Conservation (phyloP, 176 grass and related monocot genomes). For the Microstegium vimineum region DNA sequence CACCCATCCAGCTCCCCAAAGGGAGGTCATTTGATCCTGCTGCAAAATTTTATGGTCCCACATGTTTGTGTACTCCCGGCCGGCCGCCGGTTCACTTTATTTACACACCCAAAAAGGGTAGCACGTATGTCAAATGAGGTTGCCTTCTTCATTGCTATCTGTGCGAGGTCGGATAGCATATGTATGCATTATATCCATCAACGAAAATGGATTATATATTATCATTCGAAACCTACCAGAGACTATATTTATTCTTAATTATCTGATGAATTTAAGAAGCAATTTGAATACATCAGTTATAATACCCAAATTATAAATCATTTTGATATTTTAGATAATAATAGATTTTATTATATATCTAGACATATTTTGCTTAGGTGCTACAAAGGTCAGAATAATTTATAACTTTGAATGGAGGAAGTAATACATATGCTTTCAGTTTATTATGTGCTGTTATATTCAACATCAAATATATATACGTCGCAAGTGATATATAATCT, state of each 20-base stretch:
- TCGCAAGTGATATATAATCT: neutral
- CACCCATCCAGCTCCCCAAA: constrained; percentile 26
- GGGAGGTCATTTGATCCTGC: constrained; percentile 18
- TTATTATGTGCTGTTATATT: too few relatives aligned
- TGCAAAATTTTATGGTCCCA: constrained; percentile 9
- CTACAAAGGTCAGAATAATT: too few relatives aligned
- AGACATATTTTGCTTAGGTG: too few relatives aligned
- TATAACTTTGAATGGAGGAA: too few relatives aligned
- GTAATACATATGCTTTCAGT: too few relatives aligned
- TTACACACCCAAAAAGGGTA: neutral
- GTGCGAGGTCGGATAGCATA: neutral
- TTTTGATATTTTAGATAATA: too few relatives aligned
- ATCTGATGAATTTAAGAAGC: neutral
- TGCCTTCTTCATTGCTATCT: neutral
- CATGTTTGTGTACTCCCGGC: neutral
- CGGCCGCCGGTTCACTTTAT: neutral
- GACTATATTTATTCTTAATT: too few relatives aligned
- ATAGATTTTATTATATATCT: too few relatives aligned
- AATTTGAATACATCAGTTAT: too few relatives aligned
- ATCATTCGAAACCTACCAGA: too few relatives aligned
- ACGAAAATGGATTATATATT: neutral
- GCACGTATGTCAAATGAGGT: neutral
- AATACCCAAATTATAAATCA: too few relatives aligned
- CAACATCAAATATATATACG: too few relatives aligned
- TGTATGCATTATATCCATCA: neutral